Evolutionary conservation across 805 yeast species (phyloP), one percentile per base, ranked within the genome.

Genomic region (Yarrowia keelungensis): DNA sequence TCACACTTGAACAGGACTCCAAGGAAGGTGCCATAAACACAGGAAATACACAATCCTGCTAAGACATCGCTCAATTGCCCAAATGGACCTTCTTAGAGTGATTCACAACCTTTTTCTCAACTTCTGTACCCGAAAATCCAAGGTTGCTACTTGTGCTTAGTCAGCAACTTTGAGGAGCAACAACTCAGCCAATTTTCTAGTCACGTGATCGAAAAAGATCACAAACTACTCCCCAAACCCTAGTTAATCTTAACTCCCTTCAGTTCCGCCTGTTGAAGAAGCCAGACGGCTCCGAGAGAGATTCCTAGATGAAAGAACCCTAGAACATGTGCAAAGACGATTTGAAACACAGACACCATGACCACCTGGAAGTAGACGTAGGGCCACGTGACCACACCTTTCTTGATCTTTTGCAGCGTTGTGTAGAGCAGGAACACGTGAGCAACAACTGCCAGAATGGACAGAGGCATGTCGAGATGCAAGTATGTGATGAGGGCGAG

Each of bases 311-410:
- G 62, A n/a, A 56, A 56, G 10, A 56, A 22, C 15, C 62, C 62
- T 38, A 56, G 35, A 1, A 56, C 62, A 9, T n/a, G 19, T 2
- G 62, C 62, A 41, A 56, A 41, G 38, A 42, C 62, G 26, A 42
- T 56, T 38, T 56, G 62, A 38, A 56, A 41, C 8, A 56, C 62
- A 11, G 62, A 56, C 0, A 42, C 62, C 19, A 41, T n/a, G 11
- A 56, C 62, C 2, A 56, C 47, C 62, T 41, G 62, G 16, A 56
- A 56, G 47, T 41, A 41, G 38, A 56, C 62, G 62, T 56, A 42
- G 5, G 36, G 10, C 14, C n/a, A 56, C 38, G 39, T 4, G 5
- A 41, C 47, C 1, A 12, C 15, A 15, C 14, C 14, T 26, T 15
- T 41, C 8, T 56, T 41, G 47, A 56, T 45, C 26, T n/a, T 14